A percentile compares a stretch with the other conserved stretches of the same genome.
phyloP scores from a whole-genome alignment of 2,329 filamentous ascomycete genomes.

The Microascus cirrosus region DNA sequence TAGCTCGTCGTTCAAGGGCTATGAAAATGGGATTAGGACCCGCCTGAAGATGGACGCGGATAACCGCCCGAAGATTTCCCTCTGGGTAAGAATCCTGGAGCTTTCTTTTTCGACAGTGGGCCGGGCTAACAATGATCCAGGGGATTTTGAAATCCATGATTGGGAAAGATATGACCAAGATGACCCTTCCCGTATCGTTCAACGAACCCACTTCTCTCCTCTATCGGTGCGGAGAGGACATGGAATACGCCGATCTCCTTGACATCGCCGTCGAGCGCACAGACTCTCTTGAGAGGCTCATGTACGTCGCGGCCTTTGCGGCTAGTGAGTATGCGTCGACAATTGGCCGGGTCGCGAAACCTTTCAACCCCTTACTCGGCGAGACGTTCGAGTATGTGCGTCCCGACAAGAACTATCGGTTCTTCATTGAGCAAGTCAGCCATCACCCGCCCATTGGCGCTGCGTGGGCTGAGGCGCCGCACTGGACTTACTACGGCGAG shows the following conservation, averaged over 20 bases:
- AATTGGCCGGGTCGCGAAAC: slow-evolving; percentile 92
- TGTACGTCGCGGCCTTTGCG: slow-evolving; percentile 93
- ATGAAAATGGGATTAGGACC: slow-evolving; percentile 76
- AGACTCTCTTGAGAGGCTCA: slow-evolving; percentile 82
- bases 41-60: slow-evolving; percentile 84
- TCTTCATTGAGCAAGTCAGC: slow-evolving; percentile 97
- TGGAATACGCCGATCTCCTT: slow-evolving; percentile 92
- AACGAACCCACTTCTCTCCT: slow-evolving; percentile 95
- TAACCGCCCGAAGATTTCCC: slow-evolving; percentile 82
- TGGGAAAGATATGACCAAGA: slow-evolving; percentile 99
- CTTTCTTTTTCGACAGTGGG: too few relatives aligned
- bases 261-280: slow-evolving; percentile 75
- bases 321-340: slow-evolving; percentile 95
- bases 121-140: slow-evolving; percentile 32
- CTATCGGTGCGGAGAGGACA: slow-evolving; percentile 90
- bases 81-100: slow-evolving; percentile 61
- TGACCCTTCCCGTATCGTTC: slow-evolving; percentile 96
- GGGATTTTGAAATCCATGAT: slow-evolving; percentile 98
- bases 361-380: slow-evolving; percentile 91
- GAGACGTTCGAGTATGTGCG: slow-evolving; percentile 96
- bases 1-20: slow-evolving; percentile 70
- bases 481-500: slow-evolving; percentile 97
- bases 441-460: slow-evolving; percentile 94
- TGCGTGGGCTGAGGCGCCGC: slow-evolving; percentile 81
- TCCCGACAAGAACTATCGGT: slow-evolving; percentile 94